Base-by-base conservation (phyloP, 345 rosid genomes). In the Eucalyptus microcorys region DNA sequence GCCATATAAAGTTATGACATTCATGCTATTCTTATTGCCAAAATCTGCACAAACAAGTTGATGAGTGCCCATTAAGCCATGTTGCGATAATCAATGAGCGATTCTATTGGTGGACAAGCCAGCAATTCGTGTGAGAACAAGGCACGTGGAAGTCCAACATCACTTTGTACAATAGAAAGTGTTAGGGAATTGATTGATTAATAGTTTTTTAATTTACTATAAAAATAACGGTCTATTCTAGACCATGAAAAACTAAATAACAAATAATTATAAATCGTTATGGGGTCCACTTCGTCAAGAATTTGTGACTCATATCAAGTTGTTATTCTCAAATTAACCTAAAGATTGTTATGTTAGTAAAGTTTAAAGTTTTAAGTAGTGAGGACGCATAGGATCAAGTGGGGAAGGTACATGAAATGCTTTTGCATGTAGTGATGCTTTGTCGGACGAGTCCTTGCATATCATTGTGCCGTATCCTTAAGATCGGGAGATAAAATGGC, bases 251-350 rank as follows among this genome's bases (percentile, higher is more conserved):
- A 52, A 8, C 26, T 52, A 52, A 3, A 52, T 52, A 52, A 52
- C 2, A 52, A 21, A 52, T 52, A 52, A 52, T 52, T 52, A 52
- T 52, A 21, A 21, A 52, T 52, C 2, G 1, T 21, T 21, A 52
- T 1, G 0, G 0, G 2, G 1, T 4, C 1, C 26, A 52, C 1
- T 52, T 52, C 10, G 0, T 52, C 4, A 52, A 52, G 0, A 52
- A 52, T 52, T 1, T 7, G 10, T 52, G 10, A 7, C 24, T 52
- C 10, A 52, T 52, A 7, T 19, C 0, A 19, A 52, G 57, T 52
- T 19, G 24, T 52, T 52, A 52, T 52, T 19, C 0, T 52, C 4
- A 7, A 52, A 19, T 52, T 52, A 52, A 52, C 4, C 2, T 52
- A 0, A 21, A 52, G 2, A 52, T 0, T 21, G 5, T 21, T 3